Evolutionary conservation across 2,329 filamentous ascomycete genomes (phyloP), one percentile per base, ranked within the genome.

Genomic region (Claviceps sp.): DNA sequence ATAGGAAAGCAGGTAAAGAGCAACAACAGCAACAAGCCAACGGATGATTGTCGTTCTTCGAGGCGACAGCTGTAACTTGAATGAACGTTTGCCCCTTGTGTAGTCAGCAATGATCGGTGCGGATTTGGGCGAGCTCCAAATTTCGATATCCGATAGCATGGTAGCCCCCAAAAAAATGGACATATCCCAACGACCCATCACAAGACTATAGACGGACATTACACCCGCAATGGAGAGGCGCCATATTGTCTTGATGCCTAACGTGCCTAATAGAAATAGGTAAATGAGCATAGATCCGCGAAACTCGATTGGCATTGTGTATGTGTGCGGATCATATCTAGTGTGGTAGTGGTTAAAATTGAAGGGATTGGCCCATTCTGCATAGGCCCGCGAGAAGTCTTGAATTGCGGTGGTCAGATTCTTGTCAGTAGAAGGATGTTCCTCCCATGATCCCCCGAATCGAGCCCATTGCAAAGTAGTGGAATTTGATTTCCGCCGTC

Each of bases 361-460:
- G 61, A 70, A 70, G 1, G 67, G 67, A 43, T 70, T 70, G 11
- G 65, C 68, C 68, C 68, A 71, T 50, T 71, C 67, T 1, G 62
- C 57, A 34, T 68, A 69, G 1, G 60, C 61, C 14, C 66, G 57
- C 1, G 65, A 66, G 50, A 70, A 71, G 57, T 70, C 68, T 47
- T 64, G 58, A 30, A 69, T 55, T 1, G 68, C 68, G 43, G 68
- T 64, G 2, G 62, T 66, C 42, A 68, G 58, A 56, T 69, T 68
- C 47, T 64, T 61, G 52, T 70, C 64, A 43, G 69, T 68, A 38
- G 67, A 57, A 5, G 68, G 68, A 45, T 70, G 68, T 51, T 70
- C 68, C 47, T 70, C 68, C 67, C 67, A 70, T 1, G 65, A 66
- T 9, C 68, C 67, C 22, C 68, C 68, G n/a, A 70, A 59, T 57